Evolutionary conservation across 176 grass and related monocot species (phyloP).

Genomic region (Themeda triandra): DNA sequence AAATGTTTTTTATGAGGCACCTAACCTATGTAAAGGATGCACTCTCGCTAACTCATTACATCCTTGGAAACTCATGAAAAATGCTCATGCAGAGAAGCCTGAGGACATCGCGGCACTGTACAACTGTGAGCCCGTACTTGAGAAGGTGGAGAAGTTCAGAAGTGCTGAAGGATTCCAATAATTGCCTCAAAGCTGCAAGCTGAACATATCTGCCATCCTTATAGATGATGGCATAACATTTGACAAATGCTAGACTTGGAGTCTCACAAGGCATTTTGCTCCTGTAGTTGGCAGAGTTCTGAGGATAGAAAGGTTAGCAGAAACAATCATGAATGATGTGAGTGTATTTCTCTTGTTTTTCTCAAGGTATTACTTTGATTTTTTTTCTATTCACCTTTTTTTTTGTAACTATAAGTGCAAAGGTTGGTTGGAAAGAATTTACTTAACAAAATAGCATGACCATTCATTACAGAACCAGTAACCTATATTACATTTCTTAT

Average conservation of each 20-base stretch:
- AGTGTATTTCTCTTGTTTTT: constrained; percentile 34
- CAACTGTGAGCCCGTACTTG: constrained; percentile 57
- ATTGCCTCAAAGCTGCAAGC: constrained; percentile 65
- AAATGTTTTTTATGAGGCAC: not conserved
- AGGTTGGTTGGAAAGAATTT: not conserved
- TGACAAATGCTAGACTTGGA: constrained; percentile 75
- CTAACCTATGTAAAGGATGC: not conserved
- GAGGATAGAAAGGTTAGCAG: constrained; percentile 75
- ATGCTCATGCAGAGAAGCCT: constrained; percentile 78
- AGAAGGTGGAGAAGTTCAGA: constrained; percentile 69
- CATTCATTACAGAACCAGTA: not conserved
- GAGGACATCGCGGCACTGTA: constrained; percentile 80
- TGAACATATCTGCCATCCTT: constrained; percentile 73
- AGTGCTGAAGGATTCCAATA: constrained; percentile 50
- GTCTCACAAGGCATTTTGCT: constrained; percentile 67
- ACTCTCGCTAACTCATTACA: constrained; percentile 15
- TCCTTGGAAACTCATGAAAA: not conserved
- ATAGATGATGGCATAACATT: constrained; percentile 78
- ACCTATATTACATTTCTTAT: not conserved
- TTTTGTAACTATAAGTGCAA: constrained; percentile 16
- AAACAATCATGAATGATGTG: constrained; percentile 91
- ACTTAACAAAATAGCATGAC: not conserved
- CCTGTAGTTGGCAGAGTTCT: constrained; percentile 74
- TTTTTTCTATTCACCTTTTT: not conserved
- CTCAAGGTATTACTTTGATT: not conserved